These are phyloP conservation scores for Exophiala dermatitidis DNA, from an alignment of 2,329 filamentous ascomycete genomes.

Conservation along the genomic window DNA sequence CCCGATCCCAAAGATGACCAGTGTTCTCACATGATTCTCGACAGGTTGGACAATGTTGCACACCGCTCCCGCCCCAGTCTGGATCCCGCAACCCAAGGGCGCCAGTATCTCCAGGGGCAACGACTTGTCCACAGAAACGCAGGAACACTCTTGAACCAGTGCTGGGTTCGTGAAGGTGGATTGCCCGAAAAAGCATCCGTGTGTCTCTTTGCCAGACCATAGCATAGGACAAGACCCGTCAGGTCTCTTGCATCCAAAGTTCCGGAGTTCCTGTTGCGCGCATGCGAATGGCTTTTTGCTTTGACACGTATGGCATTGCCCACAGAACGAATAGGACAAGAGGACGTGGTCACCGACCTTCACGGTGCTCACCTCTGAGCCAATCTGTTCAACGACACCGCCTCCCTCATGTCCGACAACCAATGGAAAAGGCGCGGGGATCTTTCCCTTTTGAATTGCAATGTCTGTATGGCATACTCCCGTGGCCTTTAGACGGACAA, in stretches of 20 bases:
- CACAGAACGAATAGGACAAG: slow-evolving; percentile 43
- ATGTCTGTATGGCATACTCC: slow-evolving; percentile 52
- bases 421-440: slow-evolving; percentile 38
- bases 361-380: slow-evolving; percentile 36
- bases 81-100: slow-evolving; percentile 43
- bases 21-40: slow-evolving; percentile 28
- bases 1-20: slow-evolving; percentile 40
- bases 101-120: slow-evolving; percentile 38
- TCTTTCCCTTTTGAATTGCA: slow-evolving; percentile 35
- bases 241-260: slow-evolving; percentile 32
- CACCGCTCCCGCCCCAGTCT: slow-evolving; percentile 40
- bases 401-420: slow-evolving; percentile 48
- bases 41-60: slow-evolving; percentile 36
- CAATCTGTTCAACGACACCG: slow-evolving; percentile 44
- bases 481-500: slow-evolving; percentile 48
- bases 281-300: slow-evolving; percentile 44
- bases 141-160: slow-evolving; percentile 36
- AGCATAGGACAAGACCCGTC: background rate
- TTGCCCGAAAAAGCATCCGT: slow-evolving; percentile 44
- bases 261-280: slow-evolving; percentile 41
- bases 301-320: slow-evolving; percentile 36
- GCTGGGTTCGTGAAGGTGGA: slow-evolving; percentile 39
- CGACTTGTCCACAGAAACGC: slow-evolving; percentile 34
- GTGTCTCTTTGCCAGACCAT: slow-evolving; percentile 28
- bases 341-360: slow-evolving; percentile 42